phyloP scores from a whole-genome alignment of 1,284 basidiomycete genomes.

The Fistulinella cinereoalba region DNA sequence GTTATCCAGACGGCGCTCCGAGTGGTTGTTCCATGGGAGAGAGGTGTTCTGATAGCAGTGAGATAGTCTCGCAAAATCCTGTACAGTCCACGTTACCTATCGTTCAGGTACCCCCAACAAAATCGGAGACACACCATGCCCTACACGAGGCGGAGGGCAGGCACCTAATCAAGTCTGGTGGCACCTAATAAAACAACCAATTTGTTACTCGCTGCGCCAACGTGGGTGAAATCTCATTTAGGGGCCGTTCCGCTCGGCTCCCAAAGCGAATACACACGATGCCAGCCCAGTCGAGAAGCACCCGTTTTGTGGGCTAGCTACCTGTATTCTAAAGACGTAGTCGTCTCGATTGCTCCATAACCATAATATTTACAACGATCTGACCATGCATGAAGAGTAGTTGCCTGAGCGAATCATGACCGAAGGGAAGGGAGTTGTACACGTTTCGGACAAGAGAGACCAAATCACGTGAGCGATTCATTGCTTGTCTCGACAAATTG shows the following conservation, averaged over 20 bases:
- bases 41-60: constrained; percentile 24
- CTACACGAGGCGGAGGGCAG: constrained; percentile 19
- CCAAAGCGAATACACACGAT: not conserved
- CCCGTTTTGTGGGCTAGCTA: constrained; percentile 7
- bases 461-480: constrained; percentile 10
- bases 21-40: constrained; percentile 16
- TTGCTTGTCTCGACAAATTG: too few species aligned
- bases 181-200: not conserved
- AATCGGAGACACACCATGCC: constrained; percentile 4
- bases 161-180: constrained; percentile 10
- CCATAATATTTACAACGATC: constrained; percentile 3
- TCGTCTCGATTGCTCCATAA: constrained; percentile 3
- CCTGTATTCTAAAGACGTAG: constrained; percentile 1
- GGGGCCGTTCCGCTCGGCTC: not conserved
- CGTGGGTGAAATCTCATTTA: constrained; percentile 16
- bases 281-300: not conserved
- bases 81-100: constrained; percentile 11
- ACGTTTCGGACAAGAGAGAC: too few species aligned
- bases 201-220: too few species aligned
- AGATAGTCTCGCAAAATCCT: not conserved
- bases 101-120: constrained; percentile 26
- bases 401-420: too few species aligned
- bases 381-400: not conserved
- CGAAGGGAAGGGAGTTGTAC: too few species aligned
- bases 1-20: constrained; percentile 27